Evolutionary conservation across 805 yeast genomes (phyloP), one percentile per base, ranked within the genome.

Genomic region (Cyberlindnera nakhonratchasimensis): DNA sequence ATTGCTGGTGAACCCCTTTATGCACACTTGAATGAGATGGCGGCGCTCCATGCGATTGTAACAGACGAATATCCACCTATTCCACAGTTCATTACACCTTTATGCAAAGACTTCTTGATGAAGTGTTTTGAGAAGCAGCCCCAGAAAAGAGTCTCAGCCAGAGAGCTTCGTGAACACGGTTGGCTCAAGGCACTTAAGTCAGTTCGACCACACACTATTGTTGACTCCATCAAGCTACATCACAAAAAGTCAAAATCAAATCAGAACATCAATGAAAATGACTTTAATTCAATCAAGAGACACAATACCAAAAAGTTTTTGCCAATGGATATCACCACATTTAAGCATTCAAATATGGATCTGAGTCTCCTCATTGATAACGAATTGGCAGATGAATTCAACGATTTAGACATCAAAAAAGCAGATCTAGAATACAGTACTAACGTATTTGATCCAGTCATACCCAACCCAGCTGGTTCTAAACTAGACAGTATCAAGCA

Each of bases 1-100:
- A 67, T 87, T 39, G 83, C 96, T 0, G 95, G 88, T 0, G 73
- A 78, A 37, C 98, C 99, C 0, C 96, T 97, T 0, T 88, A 87
- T 55, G 82, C 82, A 47, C 80, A 86, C 34, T 66, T 80, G 39
- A 79, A 80, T 44, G 82, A 84, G 9, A 80, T 86, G 80, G 83
- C 87, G 1, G 87, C 93, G 0, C 67, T 87, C 44, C 95, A 84
- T 65, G 89, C 93, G 0, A 83, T 87, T 39, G 95, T 87, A 0
- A 77, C 82, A 6, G 87, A 85, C 39, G 83, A 78, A 14, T 72
- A 73, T 42, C 88, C 91, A 2, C 80, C 82, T 1, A 62, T 86
- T 17, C 95, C 95, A 0, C 68, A 69, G 8, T 62, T 67, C 3
- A 57, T 75, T 5, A 62, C 78, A 0, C 54, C 67, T 0, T 26